These are phyloP conservation scores for Diaporthe aspalathi DNA, from an alignment of 2,329 filamentous ascomycete genomes.

Conservation along the genomic window DNA sequence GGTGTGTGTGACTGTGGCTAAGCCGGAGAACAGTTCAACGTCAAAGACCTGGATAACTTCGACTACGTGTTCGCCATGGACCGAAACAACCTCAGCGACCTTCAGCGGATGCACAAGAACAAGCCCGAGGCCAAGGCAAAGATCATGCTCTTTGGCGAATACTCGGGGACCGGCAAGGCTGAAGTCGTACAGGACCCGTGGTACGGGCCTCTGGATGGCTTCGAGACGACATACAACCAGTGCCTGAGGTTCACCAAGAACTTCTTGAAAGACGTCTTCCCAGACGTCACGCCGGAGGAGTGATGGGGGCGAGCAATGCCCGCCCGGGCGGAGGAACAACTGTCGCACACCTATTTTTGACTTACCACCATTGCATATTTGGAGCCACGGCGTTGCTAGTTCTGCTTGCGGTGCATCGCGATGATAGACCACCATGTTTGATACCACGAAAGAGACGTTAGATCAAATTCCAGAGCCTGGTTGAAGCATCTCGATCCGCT, in stretches of 20 bases:
- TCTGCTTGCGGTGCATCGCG: slow-evolving; percentile 15
- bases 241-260: slow-evolving; percentile 80
- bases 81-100: slow-evolving; percentile 78
- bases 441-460: slow-evolving; percentile 18
- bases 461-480: background rate
- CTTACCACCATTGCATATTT: slow-evolving; percentile 4
- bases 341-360: background rate
- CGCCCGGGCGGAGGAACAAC: background rate
- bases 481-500: background rate
- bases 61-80: slow-evolving; percentile 99
- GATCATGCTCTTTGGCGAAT: slow-evolving; percentile 87
- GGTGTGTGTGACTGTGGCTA: background rate
- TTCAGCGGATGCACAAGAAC: slow-evolving; percentile 70
- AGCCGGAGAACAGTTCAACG: slow-evolving; percentile 56
- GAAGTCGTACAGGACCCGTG: slow-evolving; percentile 91
- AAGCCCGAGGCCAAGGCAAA: slow-evolving; percentile 69
- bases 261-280: slow-evolving; percentile 74
- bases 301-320: slow-evolving; percentile 16
- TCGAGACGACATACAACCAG: slow-evolving; percentile 89
- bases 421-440: slow-evolving; percentile 20
- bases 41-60: slow-evolving; percentile 83
- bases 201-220: slow-evolving; percentile 86
- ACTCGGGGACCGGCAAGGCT: slow-evolving; percentile 72
- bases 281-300: slow-evolving; percentile 46
- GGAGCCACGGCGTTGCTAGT: slow-evolving; percentile 16